Conservation (phyloP, 768 basidiomycete genomes). For the Amanita subjunquillea region DNA sequence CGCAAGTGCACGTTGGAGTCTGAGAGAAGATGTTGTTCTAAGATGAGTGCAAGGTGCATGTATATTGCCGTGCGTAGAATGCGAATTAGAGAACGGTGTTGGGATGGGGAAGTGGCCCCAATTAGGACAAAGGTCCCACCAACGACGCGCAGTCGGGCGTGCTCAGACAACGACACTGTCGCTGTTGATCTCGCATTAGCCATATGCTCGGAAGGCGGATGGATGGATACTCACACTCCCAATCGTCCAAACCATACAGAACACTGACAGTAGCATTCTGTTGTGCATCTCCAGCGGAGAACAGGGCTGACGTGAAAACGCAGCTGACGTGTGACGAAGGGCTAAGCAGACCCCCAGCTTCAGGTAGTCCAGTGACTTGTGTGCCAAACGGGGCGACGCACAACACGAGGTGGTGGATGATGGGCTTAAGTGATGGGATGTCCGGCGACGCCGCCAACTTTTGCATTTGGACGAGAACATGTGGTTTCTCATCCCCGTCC, state of each 20-base stretch:
- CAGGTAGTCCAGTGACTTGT: slow-evolving; percentile 16
- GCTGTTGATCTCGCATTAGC: neutral
- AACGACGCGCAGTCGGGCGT: slow-evolving; percentile 28
- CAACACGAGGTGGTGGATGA: slow-evolving; percentile 38
- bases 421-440: slow-evolving; percentile 15
- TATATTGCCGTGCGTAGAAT: slow-evolving; percentile 45
- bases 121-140: slow-evolving; percentile 55
- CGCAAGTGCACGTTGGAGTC: slow-evolving; percentile 39
- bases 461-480: slow-evolving; percentile 16
- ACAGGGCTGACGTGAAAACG: slow-evolving; percentile 30
- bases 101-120: slow-evolving; percentile 29
- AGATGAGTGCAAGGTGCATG: slow-evolving; percentile 43
- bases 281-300: slow-evolving; percentile 15
- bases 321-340: slow-evolving; percentile 31
- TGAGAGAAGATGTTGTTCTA: slow-evolving; percentile 48
- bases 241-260: slow-evolving; percentile 40
- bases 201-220: neutral
- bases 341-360: slow-evolving; percentile 31
- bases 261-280: slow-evolving; percentile 16
- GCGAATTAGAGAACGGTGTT: slow-evolving; percentile 33
- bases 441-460: slow-evolving; percentile 15
- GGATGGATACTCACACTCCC: slow-evolving; percentile 30
- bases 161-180: slow-evolving; percentile 3
- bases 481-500: slow-evolving; percentile 4
- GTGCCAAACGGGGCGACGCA: slow-evolving; percentile 33